Evolutionary conservation across 805 yeast genomes (phyloP), one percentile per base, ranked within the genome.

Genomic region (Schizosaccharomyces japonicus): DNA sequence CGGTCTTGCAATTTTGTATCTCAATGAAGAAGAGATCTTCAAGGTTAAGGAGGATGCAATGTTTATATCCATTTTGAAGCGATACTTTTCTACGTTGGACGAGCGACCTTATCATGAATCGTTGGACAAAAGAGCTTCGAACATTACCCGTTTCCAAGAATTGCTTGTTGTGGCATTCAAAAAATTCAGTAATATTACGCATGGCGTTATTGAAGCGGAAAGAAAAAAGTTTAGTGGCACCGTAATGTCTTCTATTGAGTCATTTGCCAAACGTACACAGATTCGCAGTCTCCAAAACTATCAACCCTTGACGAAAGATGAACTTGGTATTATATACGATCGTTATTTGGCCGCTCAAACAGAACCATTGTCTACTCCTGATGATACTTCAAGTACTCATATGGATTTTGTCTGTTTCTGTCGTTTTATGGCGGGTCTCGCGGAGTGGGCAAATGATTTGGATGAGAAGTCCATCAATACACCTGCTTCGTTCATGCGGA

Each of bases 221-320:
- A 71, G 96, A 48, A 66, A 70, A 23, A 78, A 71, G 57, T 77
- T 73, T 59, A 76, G 84, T 60, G 75, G 76, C 53, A 73, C 76
- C 42, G 87, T 90, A 40, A 75, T 80, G 57, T 80, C 72, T 55
- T 87, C 90, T 48, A 83, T 87, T 51, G 94, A 90, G 54, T 69
- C 76, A 1, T 87, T 87, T 64, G 92, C 90, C 31, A 90, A 87
- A 61, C 70, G 94, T 49, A 82, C 95, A 0, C 95, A 90, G 60
- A 60, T 90, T 36, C 69, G 98, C 53, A 85, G 83, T 60, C 64
- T 87, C 48, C 87, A 92, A 31, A 77, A 78, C 57, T 73, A 81
- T 1, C 69, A 67, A 25, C 72, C 79, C 56, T 62, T 87, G 30
- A 59, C 67, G 3, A 66, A 62, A 25, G 75, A 68, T 0, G 73